Evolutionary conservation across 1,284 basidiomycete species (phyloP).

Genomic region (Gymnopus androsaceus): DNA sequence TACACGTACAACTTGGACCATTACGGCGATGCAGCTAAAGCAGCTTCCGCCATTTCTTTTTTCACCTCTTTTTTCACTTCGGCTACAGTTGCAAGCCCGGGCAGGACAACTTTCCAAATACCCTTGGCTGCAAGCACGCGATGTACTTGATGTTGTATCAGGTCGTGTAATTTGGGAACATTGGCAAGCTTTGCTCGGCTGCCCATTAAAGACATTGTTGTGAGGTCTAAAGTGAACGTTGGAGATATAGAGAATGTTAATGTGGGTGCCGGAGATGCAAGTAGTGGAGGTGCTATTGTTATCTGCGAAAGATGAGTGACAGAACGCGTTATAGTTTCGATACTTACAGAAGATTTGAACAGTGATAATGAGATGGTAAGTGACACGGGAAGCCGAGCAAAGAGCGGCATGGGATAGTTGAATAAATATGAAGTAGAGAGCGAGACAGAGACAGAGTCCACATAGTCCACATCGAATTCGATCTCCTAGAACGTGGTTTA

Average conservation of each 20-base stretch:
- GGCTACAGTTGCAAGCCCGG: constrained; percentile 55
- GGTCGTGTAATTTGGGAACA: constrained; percentile 80
- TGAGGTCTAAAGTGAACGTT: constrained; percentile 67
- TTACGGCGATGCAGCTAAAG: neutral
- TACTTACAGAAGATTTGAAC: constrained; percentile 67
- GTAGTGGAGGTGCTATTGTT: constrained; percentile 49
- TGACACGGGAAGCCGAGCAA: constrained; percentile 79
- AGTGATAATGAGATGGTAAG: constrained; percentile 76
- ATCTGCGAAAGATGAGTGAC: constrained; percentile 38
- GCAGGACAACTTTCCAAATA: constrained; percentile 69
- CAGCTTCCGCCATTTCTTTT: constrained; percentile 11
- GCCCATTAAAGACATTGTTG: constrained; percentile 78
- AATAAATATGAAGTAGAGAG: constrained; percentile 81
- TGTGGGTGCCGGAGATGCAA: constrained; percentile 48
- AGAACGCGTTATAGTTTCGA: neutral
- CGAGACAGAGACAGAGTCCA: constrained; percentile 71
- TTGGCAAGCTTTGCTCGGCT: constrained; percentile 82
- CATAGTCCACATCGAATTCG: constrained; percentile 69
- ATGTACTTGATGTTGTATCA: constrained; percentile 75
- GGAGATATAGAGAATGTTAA: constrained; percentile 65
- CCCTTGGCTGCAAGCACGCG: constrained; percentile 59
- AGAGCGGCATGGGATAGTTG: constrained; percentile 78
- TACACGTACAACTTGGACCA: neutral
- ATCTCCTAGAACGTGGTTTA: constrained; percentile 42
- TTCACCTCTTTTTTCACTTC: constrained; percentile 41